Conservation (phyloP, 202 grass and related monocot species). For the Elaeis oleifera region DNA sequence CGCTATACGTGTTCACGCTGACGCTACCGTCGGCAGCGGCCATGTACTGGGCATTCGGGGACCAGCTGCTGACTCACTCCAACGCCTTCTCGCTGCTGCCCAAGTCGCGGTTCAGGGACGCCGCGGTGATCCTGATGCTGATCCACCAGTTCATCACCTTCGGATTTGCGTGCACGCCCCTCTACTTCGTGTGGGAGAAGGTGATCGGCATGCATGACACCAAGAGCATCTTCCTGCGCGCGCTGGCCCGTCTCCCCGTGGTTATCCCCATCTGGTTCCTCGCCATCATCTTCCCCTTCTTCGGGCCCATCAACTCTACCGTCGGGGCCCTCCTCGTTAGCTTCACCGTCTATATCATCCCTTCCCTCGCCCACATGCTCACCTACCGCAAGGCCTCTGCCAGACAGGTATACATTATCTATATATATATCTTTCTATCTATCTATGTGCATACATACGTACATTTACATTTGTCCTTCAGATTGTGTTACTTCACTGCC, state of each 20-base stretch:
- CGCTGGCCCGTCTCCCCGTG: conserved; percentile 78
- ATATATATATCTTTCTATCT: too few relatives aligned
- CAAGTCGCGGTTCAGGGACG: conserved; percentile 50
- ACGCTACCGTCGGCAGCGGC: conserved; percentile 85
- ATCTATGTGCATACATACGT: too few relatives aligned
- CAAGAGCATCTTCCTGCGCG: conserved; percentile 71
- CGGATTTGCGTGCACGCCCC: conserved; percentile 90
- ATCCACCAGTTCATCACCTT: conserved; percentile 99
- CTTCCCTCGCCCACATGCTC: conserved; percentile 79
- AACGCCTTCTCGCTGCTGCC: conserved; percentile 94
- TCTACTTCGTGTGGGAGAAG: conserved; percentile 99
- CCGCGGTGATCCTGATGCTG: conserved; percentile 82
- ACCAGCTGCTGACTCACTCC: conserved; percentile 67
- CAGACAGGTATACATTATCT: conserved; percentile 32
- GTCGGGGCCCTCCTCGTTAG: conserved; percentile 95
- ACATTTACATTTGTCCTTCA: too few relatives aligned
- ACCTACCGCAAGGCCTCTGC: conserved; percentile 71
- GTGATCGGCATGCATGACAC: conserved; percentile 90
- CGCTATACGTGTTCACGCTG: conserved; percentile 98
- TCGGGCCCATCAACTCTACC: conserved; percentile 98
- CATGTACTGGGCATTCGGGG: conserved; percentile 97
- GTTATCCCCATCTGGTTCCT: conserved; percentile 99
- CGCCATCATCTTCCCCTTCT: conserved; percentile 99
- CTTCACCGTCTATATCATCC: conserved; percentile 99
- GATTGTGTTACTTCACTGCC: too few relatives aligned